These are phyloP conservation scores for Suhomyces guaymorum DNA, from an alignment of 1,139 yeast genomes.

Conservation along the genomic window DNA sequence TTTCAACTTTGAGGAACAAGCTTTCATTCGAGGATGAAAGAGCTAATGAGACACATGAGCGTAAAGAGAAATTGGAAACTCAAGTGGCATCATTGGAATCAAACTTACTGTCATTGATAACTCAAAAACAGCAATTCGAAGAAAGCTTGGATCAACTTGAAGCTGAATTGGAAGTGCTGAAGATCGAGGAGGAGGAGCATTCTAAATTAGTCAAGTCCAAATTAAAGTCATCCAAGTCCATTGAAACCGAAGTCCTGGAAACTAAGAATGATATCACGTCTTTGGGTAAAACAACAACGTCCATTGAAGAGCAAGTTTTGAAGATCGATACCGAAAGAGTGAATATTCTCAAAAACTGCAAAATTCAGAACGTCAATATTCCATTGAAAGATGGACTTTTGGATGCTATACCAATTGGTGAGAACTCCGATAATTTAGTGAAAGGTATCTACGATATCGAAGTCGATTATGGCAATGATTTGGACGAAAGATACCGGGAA, in stretches of 20 bases:
- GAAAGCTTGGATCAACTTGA: slow-evolving; percentile 46
- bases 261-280: slow-evolving; percentile 31
- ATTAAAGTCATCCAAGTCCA: slow-evolving; percentile 25
- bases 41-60: slow-evolving; percentile 46
- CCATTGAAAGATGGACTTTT: slow-evolving; percentile 64
- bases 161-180: slow-evolving; percentile 50
- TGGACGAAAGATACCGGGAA: slow-evolving; percentile 49
- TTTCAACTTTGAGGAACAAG: slow-evolving; percentile 62
- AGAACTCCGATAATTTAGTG: slow-evolving; percentile 40
- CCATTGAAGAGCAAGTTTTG: slow-evolving; percentile 55
- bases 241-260: slow-evolving; percentile 39
- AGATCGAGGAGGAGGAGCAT: slow-evolving; percentile 36
- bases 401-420: slow-evolving; percentile 51
- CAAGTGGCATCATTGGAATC: slow-evolving; percentile 36
- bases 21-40: slow-evolving; percentile 64
- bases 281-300: slow-evolving; percentile 35
- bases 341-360: slow-evolving; percentile 68
- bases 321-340: slow-evolving; percentile 59
- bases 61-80: slow-evolving; percentile 41
- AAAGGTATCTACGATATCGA: slow-evolving; percentile 49
- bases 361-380: slow-evolving; percentile 65
- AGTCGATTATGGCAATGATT: slow-evolving; percentile 52
- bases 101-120: slow-evolving; percentile 30
- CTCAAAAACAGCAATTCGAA: slow-evolving; percentile 35
- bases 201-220: slow-evolving; percentile 28